Percentiles rank a stretch among this genome's conserved stretches.
phyloP scores from a whole-genome alignment of 1,284 basidiomycete species.

The Ustilago hordei region DNA sequence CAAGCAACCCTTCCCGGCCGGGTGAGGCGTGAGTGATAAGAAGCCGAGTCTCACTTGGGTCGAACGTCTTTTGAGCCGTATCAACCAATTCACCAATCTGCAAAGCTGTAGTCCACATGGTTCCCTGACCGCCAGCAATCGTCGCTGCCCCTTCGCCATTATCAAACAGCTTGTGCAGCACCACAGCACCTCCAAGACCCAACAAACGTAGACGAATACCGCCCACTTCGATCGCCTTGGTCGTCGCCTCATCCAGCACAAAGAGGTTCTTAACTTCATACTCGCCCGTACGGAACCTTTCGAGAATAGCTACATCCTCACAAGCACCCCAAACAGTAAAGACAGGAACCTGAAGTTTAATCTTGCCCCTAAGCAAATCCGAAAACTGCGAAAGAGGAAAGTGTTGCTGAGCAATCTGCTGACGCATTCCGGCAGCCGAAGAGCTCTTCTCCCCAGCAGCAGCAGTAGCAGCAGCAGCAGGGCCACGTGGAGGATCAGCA shows the following conservation, averaged over 20 bases:
- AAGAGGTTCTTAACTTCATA: slow-evolving; percentile 82
- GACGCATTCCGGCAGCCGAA: slow-evolving; percentile 51
- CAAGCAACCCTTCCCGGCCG: slow-evolving; percentile 90
- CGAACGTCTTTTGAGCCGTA: slow-evolving; percentile 89
- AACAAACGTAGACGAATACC: slow-evolving; percentile 92
- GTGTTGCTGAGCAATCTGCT: slow-evolving; percentile 68
- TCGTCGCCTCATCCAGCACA: slow-evolving; percentile 93
- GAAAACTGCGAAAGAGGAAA: slow-evolving; percentile 87
- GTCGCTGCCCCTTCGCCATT: slow-evolving; percentile 93
- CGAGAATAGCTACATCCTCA: slow-evolving; percentile 91
- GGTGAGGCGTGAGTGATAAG: slow-evolving; percentile 92
- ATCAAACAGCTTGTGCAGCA: slow-evolving; percentile 97
- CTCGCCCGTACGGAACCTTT: slow-evolving; percentile 86
- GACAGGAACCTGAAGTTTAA: slow-evolving; percentile 77
- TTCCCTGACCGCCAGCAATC: slow-evolving; percentile 96
- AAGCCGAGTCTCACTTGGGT: slow-evolving; percentile 91
- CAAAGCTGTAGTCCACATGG: slow-evolving; percentile 98
- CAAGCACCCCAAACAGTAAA: slow-evolving; percentile 98
- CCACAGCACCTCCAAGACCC: slow-evolving; percentile 93
- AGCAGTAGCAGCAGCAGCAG: slow-evolving; percentile 28
- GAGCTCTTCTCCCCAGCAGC: slow-evolving; percentile 28
- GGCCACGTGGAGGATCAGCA: slow-evolving; percentile 72
- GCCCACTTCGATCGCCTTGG: slow-evolving; percentile 88
- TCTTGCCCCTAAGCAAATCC: slow-evolving; percentile 80
- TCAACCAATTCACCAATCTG: slow-evolving; percentile 98